These are phyloP conservation scores for Suillus lakei DNA, from an alignment of 768 basidiomycete species.

Conservation along the genomic window DNA sequence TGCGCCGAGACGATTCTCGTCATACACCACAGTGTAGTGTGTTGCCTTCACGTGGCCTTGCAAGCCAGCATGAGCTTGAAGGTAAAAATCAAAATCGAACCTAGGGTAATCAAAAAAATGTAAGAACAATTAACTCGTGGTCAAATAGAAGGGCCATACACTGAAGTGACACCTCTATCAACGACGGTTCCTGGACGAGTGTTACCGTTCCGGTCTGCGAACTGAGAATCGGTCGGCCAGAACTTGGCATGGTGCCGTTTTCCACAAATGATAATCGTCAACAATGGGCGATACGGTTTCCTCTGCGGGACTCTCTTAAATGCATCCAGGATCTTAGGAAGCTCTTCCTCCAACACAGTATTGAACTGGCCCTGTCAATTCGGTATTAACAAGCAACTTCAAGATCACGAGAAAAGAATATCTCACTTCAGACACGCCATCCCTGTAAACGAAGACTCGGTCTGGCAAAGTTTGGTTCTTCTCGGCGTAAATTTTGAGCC, in stretches of 20 bases:
- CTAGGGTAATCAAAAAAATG: constrained; percentile 32
- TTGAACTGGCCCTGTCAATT: constrained; percentile 70
- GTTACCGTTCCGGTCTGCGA: constrained; percentile 71
- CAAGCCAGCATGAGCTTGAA: constrained; percentile 76
- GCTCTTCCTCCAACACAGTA: constrained; percentile 60
- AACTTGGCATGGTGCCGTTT: constrained; percentile 67
- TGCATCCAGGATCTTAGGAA: constrained; percentile 63
- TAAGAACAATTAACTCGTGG: constrained; percentile 14
- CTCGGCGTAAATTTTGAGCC: constrained; percentile 59
- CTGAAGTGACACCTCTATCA: constrained; percentile 75
- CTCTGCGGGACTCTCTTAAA: constrained; percentile 52
- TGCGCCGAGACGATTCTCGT: constrained; percentile 70
- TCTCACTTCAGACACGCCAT: constrained; percentile 81
- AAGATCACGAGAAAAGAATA: background rate
- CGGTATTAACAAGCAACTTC: background rate
- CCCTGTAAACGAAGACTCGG: constrained; percentile 74
- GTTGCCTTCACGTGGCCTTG: constrained; percentile 75
- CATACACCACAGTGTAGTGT: constrained; percentile 81
- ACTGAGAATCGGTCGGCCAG: constrained; percentile 53
- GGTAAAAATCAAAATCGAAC: constrained; percentile 69
- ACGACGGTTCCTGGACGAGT: constrained; percentile 81
- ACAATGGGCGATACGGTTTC: constrained; percentile 56
- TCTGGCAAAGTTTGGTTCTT: constrained; percentile 65
- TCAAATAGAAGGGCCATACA: constrained; percentile 45
- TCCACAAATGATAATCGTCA: constrained; percentile 83